Base-by-base conservation (phyloP, 106 monocot species). In the Dendrobium officinale region DNA sequence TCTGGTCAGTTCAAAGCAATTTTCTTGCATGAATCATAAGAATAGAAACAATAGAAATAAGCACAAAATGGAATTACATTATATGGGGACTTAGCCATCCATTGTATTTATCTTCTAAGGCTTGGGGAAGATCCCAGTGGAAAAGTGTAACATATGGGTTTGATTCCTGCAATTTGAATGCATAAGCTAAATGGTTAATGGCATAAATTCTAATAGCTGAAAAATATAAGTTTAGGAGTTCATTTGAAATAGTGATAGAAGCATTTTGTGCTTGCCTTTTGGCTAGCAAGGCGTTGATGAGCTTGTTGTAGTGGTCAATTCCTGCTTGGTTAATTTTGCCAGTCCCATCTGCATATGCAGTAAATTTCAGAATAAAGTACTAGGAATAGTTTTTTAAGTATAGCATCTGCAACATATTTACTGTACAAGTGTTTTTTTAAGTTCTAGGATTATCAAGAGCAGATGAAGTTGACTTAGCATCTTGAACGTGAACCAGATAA, bases 61-160 rank as follows among this genome's bases (percentile, higher is more conserved):
- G 48, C 48, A 48, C 0, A 11, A 48, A 7, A 8, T 43, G 73
- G 26, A 18, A 41, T 76, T 61, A 93, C 93, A 93, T 87, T 10
- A 93, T 90, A 77, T 90, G 90, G 22, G 86, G 81, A 77, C 88
- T 81, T 4, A 90, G 82, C 93, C 93, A 93, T 68, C 93, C 93
- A 15, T 80, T 87, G 80, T 93, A 93, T 72, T 73, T 85, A 82
- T 93, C 90, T 56, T 88, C 81, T 44, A 93, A 83, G 18, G 87
- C 88, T 84, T 88, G 93, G 66, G 93, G 93, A 80, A 90, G 90
- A 78, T 93, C 93, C 93, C 93, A 93, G 77, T 93, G 93, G 58
- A 90, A 93, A 70, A 93, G 68, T 4, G 93, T 93, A 45, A 90
- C 93, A 83, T 90, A 93, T 59, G 90, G n/a, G 93, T 77, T 88